These are phyloP conservation scores for Fusarium fracticaudum DNA, from an alignment of 2,329 filamentous ascomycete species.

Conservation along the genomic window DNA sequence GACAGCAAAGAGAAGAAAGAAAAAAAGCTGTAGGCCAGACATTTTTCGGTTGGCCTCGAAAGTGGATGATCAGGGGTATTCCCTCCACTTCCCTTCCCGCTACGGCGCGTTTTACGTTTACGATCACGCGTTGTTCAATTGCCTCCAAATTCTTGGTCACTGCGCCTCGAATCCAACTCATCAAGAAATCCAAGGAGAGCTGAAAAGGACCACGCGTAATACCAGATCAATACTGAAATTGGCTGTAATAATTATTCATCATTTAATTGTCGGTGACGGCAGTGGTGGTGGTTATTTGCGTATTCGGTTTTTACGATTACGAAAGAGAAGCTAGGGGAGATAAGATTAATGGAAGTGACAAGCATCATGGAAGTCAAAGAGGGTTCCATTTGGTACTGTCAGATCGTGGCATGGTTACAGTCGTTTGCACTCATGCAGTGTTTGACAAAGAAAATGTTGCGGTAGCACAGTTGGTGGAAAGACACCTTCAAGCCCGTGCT, in stretches of 20 bases:
- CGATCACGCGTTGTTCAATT: background rate
- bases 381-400: background rate
- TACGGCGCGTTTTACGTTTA: constrained; percentile 21
- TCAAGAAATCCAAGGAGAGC: background rate
- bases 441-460: constrained; percentile 3
- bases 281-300: constrained; percentile 3
- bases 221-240: constrained; percentile 4
- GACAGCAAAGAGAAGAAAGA: background rate
- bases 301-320: constrained; percentile 38
- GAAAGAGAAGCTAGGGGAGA: background rate
- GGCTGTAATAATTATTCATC: constrained; percentile 2
- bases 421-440: background rate
- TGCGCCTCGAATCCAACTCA: constrained; percentile 2
- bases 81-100: constrained; percentile 26
- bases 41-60: constrained; percentile 24
- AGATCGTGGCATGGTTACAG: background rate
- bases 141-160: background rate
- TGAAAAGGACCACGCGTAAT: constrained; percentile 1
- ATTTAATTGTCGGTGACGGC: background rate
- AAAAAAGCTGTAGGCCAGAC: background rate
- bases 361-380: background rate
- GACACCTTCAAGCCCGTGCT: constrained; percentile 8
- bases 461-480: background rate
- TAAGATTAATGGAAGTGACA: background rate
- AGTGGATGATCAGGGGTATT: constrained; percentile 29